A percentile compares a stretch with the other conserved stretches of the same genome.
Evolutionary conservation across 495 filamentous ascomycete species (phyloP).

Genomic region (Penicillium goetzii): DNA sequence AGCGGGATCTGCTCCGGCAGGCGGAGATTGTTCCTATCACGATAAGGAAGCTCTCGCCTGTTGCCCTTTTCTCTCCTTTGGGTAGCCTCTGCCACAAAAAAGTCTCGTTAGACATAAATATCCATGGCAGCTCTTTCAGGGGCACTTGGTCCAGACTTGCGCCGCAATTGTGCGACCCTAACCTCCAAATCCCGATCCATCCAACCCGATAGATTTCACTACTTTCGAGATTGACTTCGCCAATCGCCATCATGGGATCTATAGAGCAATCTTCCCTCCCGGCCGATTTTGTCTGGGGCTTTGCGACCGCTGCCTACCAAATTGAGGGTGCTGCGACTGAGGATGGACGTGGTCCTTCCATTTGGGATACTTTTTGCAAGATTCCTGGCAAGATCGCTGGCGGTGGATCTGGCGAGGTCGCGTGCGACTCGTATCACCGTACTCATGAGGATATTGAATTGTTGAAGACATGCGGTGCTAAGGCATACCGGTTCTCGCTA

Average conservation of each 20-base stretch:
- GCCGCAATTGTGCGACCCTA: constrained; percentile 1
- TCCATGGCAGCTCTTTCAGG: constrained; percentile 55
- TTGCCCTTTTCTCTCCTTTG: constrained; percentile 4
- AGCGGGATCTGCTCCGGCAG: constrained; percentile 64
- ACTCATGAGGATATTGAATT: constrained; percentile 74
- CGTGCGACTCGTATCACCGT: constrained; percentile 77
- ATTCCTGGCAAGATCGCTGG: constrained; percentile 76
- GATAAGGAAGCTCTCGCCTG: constrained; percentile 29
- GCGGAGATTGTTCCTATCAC: constrained; percentile 43
- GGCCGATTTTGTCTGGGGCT: constrained; percentile 80
- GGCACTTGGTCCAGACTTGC: neutral
- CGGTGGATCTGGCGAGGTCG: constrained; percentile 67
- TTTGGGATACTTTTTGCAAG: constrained; percentile 78
- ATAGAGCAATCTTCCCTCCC: constrained; percentile 53
- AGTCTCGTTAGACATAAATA: constrained; percentile 27
- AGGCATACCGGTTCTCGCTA: constrained; percentile 74
- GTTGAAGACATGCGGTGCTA: constrained; percentile 65
- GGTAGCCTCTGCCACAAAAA: constrained; percentile 2
- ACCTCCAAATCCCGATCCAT: constrained; percentile 23
- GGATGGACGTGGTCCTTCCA: constrained; percentile 72
- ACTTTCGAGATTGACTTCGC: constrained; percentile 13
- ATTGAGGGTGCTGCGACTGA: constrained; percentile 70
- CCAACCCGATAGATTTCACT: constrained; percentile 44
- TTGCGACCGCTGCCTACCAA: constrained; percentile 81
- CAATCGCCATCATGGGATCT: constrained; percentile 37